Evolutionary conservation across 495 filamentous ascomycete species (phyloP).

Genomic region (Darksidea phi): DNA sequence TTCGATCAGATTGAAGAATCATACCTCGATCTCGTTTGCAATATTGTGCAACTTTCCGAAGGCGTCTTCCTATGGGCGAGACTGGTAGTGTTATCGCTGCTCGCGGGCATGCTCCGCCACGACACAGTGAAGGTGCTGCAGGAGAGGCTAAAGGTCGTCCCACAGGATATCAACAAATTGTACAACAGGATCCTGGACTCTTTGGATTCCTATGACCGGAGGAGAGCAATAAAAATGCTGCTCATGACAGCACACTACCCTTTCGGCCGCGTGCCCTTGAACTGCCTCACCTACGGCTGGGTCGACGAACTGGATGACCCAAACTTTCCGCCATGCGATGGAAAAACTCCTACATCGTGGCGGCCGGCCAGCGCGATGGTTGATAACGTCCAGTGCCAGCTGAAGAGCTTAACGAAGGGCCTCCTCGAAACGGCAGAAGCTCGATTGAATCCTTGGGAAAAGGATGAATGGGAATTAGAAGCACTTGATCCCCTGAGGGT

Average conservation of each 20-base stretch:
- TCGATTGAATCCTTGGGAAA: no score
- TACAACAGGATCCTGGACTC: not conserved
- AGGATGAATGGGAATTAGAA: no score
- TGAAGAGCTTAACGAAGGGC: not conserved
- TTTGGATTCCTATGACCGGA: not conserved
- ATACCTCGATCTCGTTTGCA: not conserved
- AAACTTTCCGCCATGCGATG: not conserved
- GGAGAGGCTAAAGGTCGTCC: not conserved
- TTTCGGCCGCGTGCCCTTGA: no score
- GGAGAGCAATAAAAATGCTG: not conserved
- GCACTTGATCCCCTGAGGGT: no score
- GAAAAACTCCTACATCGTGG: not conserved
- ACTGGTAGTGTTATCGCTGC: not conserved
- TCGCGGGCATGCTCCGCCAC: not conserved
- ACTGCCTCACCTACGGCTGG: not conserved
- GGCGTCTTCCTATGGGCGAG: not conserved
- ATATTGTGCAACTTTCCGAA: not conserved
- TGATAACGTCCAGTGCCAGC: not conserved
- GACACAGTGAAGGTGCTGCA: not conserved
- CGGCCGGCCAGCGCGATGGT: not conserved
- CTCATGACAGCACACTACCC: not conserved
- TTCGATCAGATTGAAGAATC: not conserved
- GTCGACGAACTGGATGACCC: not conserved
- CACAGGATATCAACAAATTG: not conserved
- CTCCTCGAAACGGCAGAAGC: not conserved